Evolutionary conservation across 768 basidiomycete genomes (phyloP).

Genomic region (Tricholoma matsutake): DNA sequence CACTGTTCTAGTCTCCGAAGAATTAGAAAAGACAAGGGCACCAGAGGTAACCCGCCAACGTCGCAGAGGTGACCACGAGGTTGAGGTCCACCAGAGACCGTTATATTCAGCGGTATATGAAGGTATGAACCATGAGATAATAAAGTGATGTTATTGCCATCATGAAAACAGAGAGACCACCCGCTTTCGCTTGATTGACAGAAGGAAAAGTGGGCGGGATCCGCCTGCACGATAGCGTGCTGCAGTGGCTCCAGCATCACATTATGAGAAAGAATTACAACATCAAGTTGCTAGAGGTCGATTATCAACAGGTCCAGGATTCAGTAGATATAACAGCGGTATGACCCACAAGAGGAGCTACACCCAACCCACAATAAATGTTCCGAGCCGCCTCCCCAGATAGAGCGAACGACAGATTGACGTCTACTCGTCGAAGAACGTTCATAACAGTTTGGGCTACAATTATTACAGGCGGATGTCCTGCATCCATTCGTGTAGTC

Average conservation of each 20-base stretch:
- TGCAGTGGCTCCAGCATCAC: neutral
- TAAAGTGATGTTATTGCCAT: neutral
- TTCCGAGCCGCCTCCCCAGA: neutral
- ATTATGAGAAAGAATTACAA: neutral
- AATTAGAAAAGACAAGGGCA: constrained; percentile 8
- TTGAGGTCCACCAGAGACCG: neutral
- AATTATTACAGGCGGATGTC: neutral
- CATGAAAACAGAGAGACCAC: neutral
- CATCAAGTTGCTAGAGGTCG: neutral
- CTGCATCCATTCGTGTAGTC: neutral
- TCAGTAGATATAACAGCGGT: neutral
- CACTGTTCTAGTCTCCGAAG: constrained; percentile 10
- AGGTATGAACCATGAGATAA: neutral
- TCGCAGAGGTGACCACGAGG: neutral
- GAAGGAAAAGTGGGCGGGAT: constrained; percentile 1
- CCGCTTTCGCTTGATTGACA: neutral
- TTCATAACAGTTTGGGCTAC: neutral
- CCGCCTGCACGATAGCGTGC: neutral
- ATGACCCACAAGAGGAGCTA: neutral
- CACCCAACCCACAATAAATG: neutral
- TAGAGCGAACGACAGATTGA: neutral
- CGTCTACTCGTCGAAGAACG: neutral
- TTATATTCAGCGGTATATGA: neutral
- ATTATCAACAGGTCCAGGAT: neutral
- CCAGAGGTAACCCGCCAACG: constrained; percentile 7